Base-by-base conservation (phyloP, 2,329 filamentous ascomycete species). In the Colletotrichum spaethianum region DNA sequence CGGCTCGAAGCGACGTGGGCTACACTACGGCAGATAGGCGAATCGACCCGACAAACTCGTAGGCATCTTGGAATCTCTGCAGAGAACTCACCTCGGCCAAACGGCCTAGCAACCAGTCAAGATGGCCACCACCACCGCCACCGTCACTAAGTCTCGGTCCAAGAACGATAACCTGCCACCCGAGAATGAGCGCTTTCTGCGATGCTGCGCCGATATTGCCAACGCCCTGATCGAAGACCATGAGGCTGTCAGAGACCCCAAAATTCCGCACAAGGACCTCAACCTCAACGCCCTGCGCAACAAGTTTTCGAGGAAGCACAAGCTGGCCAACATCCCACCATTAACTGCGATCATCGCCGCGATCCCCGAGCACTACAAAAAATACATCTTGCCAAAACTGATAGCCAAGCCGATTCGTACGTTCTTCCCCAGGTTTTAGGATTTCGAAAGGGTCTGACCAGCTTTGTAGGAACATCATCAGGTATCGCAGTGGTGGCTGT, bases 311-410 rank as follows among this genome's bases (percentile, higher is more conserved):
- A 97, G 96, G 85, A 98, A 98, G 85, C 95, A 98, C 85, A 93
- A 92, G 80, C 86, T 99, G 73, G 93, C 91, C 81, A 94, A 91
- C 73, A 94, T 97, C 76, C 96, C 96, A 40, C 94, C 97, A 33
- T 86, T 99, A 75, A 98, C 96, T 11, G 96, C 96, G 72, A 99
- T 99, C 79, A 98, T 99, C 79, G 94, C 96, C 66, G 96, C 96
- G 12, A 96, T 99, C 44, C 97, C 97, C n/a, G 96, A 99, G 81
- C 95, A 98, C 82, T 98, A 98, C 86, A 99, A 98, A 87, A 99
- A 98, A 85, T 98, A 98, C 79, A 98, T 99, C 73, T 84, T 98
- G 74, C 96, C 95, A 26, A 98, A 98, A 84, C 87, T 99, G 74
- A 95, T 99, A 77, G 96, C 97, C 33, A 99, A 99, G 83, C 96